Conservation (phyloP, 2,329 filamentous ascomycete species). For the Beauveria sp. region DNA sequence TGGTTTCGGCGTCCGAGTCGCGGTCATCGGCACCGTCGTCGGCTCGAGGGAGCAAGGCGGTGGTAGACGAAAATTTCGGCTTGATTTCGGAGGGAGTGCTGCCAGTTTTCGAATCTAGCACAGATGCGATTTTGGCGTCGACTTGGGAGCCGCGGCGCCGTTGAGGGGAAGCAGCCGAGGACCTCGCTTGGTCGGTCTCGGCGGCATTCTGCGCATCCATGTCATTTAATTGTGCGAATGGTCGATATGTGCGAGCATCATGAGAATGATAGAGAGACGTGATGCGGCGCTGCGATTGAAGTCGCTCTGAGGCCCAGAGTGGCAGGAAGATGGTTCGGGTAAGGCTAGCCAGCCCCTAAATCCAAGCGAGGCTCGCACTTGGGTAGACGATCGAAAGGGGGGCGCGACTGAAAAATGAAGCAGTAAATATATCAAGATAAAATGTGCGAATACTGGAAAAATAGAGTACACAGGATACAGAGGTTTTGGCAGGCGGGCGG, state of each 20-base stretch:
- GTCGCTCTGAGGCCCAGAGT: background rate
- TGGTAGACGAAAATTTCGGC: constrained; percentile 20
- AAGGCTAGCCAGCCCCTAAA: constrained; percentile 10
- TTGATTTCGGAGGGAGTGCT: constrained; percentile 11
- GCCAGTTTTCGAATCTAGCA: constrained; percentile 7
- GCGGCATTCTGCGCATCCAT: constrained; percentile 63
- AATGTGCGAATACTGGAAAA: background rate
- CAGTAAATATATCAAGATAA: background rate
- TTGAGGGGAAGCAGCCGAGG: constrained; percentile 44
- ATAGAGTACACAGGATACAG: background rate
- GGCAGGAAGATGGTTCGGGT: background rate
- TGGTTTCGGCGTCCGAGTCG: constrained; percentile 66
- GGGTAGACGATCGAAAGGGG: background rate
- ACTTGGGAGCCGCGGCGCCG: constrained; percentile 15
- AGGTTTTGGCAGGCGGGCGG: background rate
- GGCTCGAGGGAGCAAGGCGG: constrained; percentile 24
- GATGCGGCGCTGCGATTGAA: constrained; percentile 13
- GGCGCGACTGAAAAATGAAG: background rate
- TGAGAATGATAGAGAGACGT: constrained; percentile 26
- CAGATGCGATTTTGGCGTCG: constrained; percentile 6
- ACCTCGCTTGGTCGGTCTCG: constrained; percentile 55
- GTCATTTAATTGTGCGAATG: constrained; percentile 50
- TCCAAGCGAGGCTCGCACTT: background rate
- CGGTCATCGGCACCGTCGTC: constrained; percentile 42
- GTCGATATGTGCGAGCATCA: constrained; percentile 50